Evolutionary conservation across 1,139 yeast genomes (phyloP).

Genomic region (Diutina ranongensis): DNA sequence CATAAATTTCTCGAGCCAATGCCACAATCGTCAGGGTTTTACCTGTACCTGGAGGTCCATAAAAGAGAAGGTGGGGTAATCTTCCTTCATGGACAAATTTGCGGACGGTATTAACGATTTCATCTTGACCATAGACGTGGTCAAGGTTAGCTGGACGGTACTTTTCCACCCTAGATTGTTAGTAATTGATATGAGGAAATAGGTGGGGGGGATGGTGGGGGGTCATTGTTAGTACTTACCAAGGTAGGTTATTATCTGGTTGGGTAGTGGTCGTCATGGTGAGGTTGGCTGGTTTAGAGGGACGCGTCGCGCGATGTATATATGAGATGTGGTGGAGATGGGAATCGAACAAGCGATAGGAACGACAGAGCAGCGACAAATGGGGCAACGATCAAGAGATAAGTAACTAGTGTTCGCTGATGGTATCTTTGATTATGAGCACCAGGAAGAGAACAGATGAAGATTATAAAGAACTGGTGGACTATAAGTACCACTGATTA

Average conservation of each 20-base stretch:
- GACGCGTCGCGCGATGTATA: not conserved
- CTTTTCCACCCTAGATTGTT: slow-evolving; percentile 70
- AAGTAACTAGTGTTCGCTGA: no score
- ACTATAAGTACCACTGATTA: no score
- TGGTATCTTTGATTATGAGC: no score
- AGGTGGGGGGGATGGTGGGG: no score
- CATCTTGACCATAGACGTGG: slow-evolving; percentile 87
- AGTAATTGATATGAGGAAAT: not conserved
- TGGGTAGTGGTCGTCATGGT: not conserved
- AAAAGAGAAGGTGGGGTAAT: slow-evolving; percentile 81
- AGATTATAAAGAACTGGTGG: no score
- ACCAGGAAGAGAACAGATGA: no score
- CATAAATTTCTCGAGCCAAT: slow-evolving; percentile 83
- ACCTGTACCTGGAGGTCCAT: slow-evolving; percentile 98
- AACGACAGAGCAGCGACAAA: no score
- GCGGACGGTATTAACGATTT: slow-evolving; percentile 70
- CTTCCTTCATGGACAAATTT: slow-evolving; percentile 75
- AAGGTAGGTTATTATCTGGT: not conserved
- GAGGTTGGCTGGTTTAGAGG: not conserved
- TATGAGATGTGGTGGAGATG: no score
- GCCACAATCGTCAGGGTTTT: slow-evolving; percentile 92
- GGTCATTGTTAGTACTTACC: not conserved
- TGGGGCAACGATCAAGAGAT: no score
- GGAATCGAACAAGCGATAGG: no score
- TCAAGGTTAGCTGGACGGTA: slow-evolving; percentile 78